phyloP scores from a whole-genome alignment of 2,329 filamentous ascomycete species.

The Orbilia javanica region DNA sequence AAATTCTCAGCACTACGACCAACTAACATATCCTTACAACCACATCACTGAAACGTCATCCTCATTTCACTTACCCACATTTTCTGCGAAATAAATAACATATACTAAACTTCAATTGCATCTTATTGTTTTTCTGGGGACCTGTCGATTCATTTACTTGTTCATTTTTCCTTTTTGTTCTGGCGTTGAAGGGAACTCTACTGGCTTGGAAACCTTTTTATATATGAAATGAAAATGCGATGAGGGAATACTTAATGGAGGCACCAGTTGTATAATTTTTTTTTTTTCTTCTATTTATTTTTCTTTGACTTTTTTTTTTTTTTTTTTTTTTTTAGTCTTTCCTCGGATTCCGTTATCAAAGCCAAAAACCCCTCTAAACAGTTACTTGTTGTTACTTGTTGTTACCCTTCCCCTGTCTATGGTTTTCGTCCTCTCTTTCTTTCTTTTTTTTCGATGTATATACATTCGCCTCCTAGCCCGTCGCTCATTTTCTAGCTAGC shows the following conservation, averaged over 20 bases:
- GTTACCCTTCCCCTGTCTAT: slow-evolving; percentile 7
- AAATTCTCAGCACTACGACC: not conserved
- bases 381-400: slow-evolving; percentile 17
- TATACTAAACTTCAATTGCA: slow-evolving; percentile 36
- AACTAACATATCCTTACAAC: not conserved
- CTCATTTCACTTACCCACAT: slow-evolving; percentile 12
- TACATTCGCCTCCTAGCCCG: slow-evolving; percentile 58
- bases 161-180: slow-evolving; percentile 26
- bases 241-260: slow-evolving; percentile 57
- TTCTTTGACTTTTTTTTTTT: slow-evolving; percentile 66
- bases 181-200: slow-evolving; percentile 52
- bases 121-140: slow-evolving; percentile 7
- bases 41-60: slow-evolving; percentile 37
- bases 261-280: slow-evolving; percentile 65
- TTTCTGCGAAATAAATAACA: slow-evolving; percentile 38
- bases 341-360: slow-evolving; percentile 60
- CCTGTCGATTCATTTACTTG: not conserved
- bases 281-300: slow-evolving; percentile 65
- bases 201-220: slow-evolving; percentile 59
- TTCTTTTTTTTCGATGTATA: slow-evolving; percentile 58
- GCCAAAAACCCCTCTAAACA: slow-evolving; percentile 55
- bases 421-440: slow-evolving; percentile 32
- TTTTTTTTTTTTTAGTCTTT: slow-evolving; percentile 50
- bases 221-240: slow-evolving; percentile 54
- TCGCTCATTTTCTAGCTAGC: slow-evolving; percentile 42